A percentile compares a stretch with the other conserved stretches of the same genome.
Evolutionary conservation across 179 eudicot genomes (phyloP).

Genomic region (Silene vulgaris): DNA sequence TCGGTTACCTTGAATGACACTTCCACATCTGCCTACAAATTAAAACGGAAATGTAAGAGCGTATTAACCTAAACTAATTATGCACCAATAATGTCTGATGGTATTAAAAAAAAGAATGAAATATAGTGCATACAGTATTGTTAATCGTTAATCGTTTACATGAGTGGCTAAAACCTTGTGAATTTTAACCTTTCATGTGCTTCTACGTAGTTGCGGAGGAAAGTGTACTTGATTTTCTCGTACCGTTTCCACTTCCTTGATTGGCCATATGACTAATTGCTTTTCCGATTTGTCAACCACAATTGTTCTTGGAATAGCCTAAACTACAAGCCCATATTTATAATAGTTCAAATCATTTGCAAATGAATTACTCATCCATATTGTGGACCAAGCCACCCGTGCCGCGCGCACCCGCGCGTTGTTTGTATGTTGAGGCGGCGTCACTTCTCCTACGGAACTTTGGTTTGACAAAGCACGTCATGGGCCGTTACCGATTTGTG

Average conservation of each 20-base stretch:
- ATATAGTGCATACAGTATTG: neutral
- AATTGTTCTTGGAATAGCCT: too few relatives aligned
- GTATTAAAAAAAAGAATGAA: neutral
- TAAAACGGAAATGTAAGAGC: neutral
- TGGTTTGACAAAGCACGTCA: too few relatives aligned
- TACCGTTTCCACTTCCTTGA: slow-evolving; percentile 47
- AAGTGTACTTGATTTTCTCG: slow-evolving; percentile 33
- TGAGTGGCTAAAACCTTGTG: slow-evolving; percentile 47
- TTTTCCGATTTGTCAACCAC: too few relatives aligned
- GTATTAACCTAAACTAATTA: too few relatives aligned
- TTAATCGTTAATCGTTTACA: slow-evolving; percentile 26
- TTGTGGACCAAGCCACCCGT: too few relatives aligned
- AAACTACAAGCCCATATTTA: too few relatives aligned
- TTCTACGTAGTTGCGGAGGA: slow-evolving; percentile 23
- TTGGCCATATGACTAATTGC: slow-evolving; percentile 41
- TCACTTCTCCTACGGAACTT: too few relatives aligned
- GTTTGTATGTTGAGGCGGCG: too few relatives aligned
- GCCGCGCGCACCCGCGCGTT: too few relatives aligned
- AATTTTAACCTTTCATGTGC: slow-evolving; percentile 39
- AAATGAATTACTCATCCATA: too few relatives aligned
- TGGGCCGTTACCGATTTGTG: too few relatives aligned
- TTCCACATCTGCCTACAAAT: slow-evolving; percentile 57
- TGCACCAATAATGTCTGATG: neutral
- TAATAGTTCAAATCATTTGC: too few relatives aligned
- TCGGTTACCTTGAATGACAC: slow-evolving; percentile 39